Evolutionary conservation across 441 rosid genomes (phyloP), one percentile per base, ranked within the genome.

Genomic region (Pelargonium australe): DNA sequence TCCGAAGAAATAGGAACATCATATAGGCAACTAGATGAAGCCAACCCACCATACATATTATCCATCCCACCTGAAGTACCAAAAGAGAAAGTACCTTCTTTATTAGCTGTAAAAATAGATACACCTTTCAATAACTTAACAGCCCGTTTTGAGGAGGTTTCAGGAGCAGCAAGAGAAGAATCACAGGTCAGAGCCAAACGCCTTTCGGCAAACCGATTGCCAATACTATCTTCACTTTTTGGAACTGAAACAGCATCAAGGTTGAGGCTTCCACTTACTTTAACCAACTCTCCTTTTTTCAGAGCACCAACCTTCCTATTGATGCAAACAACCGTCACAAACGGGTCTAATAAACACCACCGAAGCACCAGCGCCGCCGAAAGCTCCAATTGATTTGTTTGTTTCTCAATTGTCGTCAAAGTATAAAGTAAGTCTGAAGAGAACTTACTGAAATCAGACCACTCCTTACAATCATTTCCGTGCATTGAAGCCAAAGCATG

Each of bases 301-400:
- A 94, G 81, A 23, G 80, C 79, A 66, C 89, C 89, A 72, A 91
- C 76, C 86, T 89, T 89, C 83, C 85, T 88, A 64, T 84, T 78
- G 76, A 89, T 78, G 76, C 84, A 88, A 63, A 86, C 84, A 75
- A 73, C 92, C 72, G 78, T 84, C 71, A 94, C 95, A 84, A 89
- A 94, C 73, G 99, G 99, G 77, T 94, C 95, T 73, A 94, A 82
- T 55, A 85, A 70, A 76, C 77, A 81, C 99, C 99, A 94, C 62
- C 69, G 74, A 77, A 73, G 84, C 70, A 88, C 89, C 78, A 88
- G 80, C 37, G 77, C 75, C 72, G 69, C 67, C 17, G 67, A 75
- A 75, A 73, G 74, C 73, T 79, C 80, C 66, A 81, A 68, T 5
- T 72, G 78, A 78, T 82, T 80, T 72, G 77, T 70, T 79, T 83